These are phyloP conservation scores for Coffea humblotiana DNA, from an alignment of 305 asterid species.

Conservation along the genomic window DNA sequence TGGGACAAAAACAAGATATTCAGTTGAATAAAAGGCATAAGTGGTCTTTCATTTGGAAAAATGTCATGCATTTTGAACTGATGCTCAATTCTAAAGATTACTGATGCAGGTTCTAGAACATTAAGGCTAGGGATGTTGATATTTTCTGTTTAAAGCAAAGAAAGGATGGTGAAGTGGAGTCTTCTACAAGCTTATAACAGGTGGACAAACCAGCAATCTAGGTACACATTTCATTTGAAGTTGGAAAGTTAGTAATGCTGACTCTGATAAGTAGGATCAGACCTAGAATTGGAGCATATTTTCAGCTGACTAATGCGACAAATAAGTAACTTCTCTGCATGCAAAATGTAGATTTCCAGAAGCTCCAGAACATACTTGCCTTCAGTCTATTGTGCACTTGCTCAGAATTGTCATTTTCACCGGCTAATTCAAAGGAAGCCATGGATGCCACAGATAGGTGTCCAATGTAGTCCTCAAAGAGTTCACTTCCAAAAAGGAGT, in stretches of 20 bases:
- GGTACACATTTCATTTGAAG: neutral
- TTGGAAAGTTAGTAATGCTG: neutral
- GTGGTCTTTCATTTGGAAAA: neutral
- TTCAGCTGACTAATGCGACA: neutral
- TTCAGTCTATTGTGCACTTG: conserved; percentile 66
- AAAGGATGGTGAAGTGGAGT: neutral
- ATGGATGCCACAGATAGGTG: conserved; percentile 82
- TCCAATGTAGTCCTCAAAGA: conserved; percentile 82
- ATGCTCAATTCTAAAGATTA: neutral
- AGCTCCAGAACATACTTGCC: conserved; percentile 35
- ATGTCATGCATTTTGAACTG: neutral
- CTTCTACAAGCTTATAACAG: neutral
- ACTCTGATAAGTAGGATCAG: neutral
- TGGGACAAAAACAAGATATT: neutral
- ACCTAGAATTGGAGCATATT: too few relatives aligned
- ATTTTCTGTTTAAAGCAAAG: neutral
- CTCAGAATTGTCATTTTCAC: conserved; percentile 57
- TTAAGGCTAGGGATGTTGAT: neutral
- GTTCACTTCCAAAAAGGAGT: conserved; percentile 93
- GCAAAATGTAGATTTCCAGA: neutral
- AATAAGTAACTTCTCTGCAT: neutral
- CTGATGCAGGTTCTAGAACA: neutral
- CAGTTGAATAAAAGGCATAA: neutral
- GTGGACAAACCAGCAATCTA: neutral
- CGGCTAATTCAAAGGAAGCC: conserved; percentile 67